phyloP scores from a whole-genome alignment of 345 rosid genomes.

The Gossypium mustelinum region DNA sequence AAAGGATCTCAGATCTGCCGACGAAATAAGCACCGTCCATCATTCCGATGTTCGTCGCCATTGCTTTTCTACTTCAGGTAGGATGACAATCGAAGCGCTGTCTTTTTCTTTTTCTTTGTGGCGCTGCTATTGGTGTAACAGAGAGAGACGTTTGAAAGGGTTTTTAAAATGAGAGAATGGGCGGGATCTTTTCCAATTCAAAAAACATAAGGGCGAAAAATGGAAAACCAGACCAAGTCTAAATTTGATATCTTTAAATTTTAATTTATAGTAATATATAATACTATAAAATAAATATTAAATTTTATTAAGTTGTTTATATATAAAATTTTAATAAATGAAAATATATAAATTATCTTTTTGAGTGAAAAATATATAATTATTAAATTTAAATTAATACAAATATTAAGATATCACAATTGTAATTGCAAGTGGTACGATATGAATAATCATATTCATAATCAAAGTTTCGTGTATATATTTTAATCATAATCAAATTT shows the following conservation, averaged over 20 bases:
- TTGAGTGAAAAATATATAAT: too few relatives aligned
- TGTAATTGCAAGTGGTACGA: too few relatives aligned
- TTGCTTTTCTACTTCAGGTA: constrained; percentile 17
- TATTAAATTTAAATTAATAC: too few relatives aligned
- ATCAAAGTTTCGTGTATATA: too few relatives aligned
- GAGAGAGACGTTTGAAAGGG: constrained; percentile 12
- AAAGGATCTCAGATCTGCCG: constrained; percentile 92
- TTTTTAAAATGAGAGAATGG: constrained; percentile 33
- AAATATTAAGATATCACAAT: too few relatives aligned
- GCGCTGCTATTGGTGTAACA: constrained; percentile 35
- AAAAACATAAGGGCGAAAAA: constrained; percentile 14
- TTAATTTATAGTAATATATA: too few relatives aligned
- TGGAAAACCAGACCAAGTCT: not conserved
- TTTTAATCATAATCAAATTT: too few relatives aligned
- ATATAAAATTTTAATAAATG: too few relatives aligned
- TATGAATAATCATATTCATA: too few relatives aligned
- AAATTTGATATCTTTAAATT: not conserved
- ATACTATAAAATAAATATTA: too few relatives aligned
- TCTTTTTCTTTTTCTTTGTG: constrained; percentile 13
- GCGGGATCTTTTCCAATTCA: constrained; percentile 42
- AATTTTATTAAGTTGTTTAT: too few relatives aligned
- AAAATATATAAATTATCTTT: too few relatives aligned
- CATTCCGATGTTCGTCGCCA: constrained; percentile 88
- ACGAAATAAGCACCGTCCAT: constrained; percentile 94
- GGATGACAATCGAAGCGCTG: not conserved